phyloP scores from a whole-genome alignment of 2,329 filamentous ascomycete species.

The Acrodontium crateriforme region DNA sequence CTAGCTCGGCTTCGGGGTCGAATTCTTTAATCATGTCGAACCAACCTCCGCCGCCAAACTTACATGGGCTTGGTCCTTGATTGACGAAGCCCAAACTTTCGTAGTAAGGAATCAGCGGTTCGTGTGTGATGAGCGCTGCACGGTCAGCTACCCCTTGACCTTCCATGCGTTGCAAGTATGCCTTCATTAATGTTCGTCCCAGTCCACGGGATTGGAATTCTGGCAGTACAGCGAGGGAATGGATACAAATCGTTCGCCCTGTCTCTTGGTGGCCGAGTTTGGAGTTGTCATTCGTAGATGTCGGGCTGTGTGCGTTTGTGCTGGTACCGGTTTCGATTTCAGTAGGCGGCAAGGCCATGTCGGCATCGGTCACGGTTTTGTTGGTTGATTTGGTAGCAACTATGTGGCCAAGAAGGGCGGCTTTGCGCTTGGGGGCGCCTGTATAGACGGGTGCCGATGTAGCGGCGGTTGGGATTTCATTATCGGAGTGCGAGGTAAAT shows the following conservation, averaged over 20 bases:
- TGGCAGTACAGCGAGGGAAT: constrained; percentile 69
- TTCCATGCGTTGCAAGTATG: constrained; percentile 65
- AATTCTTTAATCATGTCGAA: constrained; percentile 55
- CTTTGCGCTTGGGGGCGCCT: constrained; percentile 42
- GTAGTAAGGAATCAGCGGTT: constrained; percentile 62
- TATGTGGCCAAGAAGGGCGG: constrained; percentile 62
- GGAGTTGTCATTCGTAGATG: constrained; percentile 22
- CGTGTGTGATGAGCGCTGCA: constrained; percentile 63
- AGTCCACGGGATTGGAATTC: constrained; percentile 61
- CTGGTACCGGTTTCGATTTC: constrained; percentile 13
- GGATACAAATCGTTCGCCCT: constrained; percentile 64
- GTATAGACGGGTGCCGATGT: constrained; percentile 45
- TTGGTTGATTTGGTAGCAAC: constrained; percentile 58
- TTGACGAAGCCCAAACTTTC: constrained; percentile 59
- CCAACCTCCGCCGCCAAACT: constrained; percentile 71
- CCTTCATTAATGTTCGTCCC: constrained; percentile 58
- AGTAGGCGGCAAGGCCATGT: constrained; percentile 55
- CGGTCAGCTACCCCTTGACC: constrained; percentile 55
- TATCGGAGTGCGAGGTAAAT: constrained; percentile 51
- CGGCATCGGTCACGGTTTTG: constrained; percentile 52
- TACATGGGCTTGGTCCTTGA: constrained; percentile 51
- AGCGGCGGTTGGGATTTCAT: constrained; percentile 43
- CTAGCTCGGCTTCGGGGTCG: too few relatives aligned
- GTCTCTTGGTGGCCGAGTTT: constrained; percentile 56
- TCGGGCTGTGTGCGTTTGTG: constrained; percentile 6